These are phyloP conservation scores for Coemansia sp. DNA, from an alignment of 192 early-diverging fungal species.

Conservation along the genomic window DNA sequence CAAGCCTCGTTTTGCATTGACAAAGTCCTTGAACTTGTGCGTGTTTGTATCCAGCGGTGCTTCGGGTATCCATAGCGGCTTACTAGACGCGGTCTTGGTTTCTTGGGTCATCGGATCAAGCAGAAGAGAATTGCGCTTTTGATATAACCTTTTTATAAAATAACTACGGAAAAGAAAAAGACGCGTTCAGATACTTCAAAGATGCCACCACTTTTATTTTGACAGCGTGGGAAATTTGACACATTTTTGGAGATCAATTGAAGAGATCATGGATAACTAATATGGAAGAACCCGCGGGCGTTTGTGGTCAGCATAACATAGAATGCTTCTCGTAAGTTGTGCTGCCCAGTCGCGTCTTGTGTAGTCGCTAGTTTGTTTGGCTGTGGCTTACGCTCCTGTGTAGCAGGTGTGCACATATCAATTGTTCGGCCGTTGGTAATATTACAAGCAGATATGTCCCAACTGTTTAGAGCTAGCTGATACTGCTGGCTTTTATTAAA, in stretches of 20 bases:
- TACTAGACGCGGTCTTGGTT: not conserved
- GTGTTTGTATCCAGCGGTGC: conserved; percentile 60
- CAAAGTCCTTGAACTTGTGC: conserved; percentile 69
- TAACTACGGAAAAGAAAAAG: not conserved
- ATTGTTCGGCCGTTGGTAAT: not conserved
- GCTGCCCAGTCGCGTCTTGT: not conserved
- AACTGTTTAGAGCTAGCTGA: not conserved
- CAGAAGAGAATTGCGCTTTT: not conserved
- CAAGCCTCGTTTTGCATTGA: conserved; percentile 68
- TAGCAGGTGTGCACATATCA: not conserved
- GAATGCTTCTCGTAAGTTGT: not conserved
- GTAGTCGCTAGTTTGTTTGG: not conserved
- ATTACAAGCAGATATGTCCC: not conserved
- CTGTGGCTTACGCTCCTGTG: not conserved
- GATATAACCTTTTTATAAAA: not conserved
- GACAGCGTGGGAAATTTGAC: conserved; percentile 1
- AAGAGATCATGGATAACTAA: conserved; percentile 24
- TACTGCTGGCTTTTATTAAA: not conserved
- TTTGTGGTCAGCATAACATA: conserved; percentile 26
- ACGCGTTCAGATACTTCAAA: not conserved
- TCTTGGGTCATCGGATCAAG: conserved; percentile 26
- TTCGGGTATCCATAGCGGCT: conserved; percentile 65
- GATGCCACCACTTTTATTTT: not conserved
- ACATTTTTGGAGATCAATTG: not conserved
- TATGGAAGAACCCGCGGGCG: conserved; percentile 35